Evolutionary conservation across 139 green algal species (phyloP), one percentile per base, ranked within the genome.

Genomic region (Chlamydomonas schloesseri): DNA sequence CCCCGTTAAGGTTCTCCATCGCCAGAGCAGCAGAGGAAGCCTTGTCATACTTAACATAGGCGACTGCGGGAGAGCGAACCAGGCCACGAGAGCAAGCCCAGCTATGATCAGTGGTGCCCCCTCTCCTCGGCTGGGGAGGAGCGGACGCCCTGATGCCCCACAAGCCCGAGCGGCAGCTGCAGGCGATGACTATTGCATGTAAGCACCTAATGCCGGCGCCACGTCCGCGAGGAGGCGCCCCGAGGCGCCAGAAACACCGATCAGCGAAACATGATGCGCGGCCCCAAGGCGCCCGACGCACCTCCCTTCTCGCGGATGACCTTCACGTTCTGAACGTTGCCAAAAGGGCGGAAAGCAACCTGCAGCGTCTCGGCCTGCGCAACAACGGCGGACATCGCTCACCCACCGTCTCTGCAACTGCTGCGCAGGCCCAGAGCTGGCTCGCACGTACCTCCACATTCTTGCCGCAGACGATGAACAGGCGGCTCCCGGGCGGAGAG

Each of bases 41-140:
- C 58, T 92, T 95, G 71, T 96, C 94, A 89, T 94, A 98, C 89
- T 97, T 97, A 33, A 98, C 94, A 83, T 98, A 98, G 13, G 96
- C 96, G 37, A 98, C 96, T 96, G 91, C 87, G 91, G 47, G 42
- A n/a, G 88, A 80, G 72, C 23, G 53, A 50, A 50, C 42, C 42
- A 50, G 8, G 42, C 8, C 42, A 50, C 58, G 62, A 15, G 75
- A 37, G 58, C 31, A 24, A 21, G 58, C 17, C 57, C 36, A 33
- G 75, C 57, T 90, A 88, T 36, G 92, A 90, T 84, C 78, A 84
- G 78, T 75, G 74, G 17, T 68, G 6, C 10, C 24, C 42, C 29
- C 17, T 42, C 73, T 29, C 5, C 21, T 50, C 42, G 42, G 42
- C 20, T 26, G 55, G 55, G 2, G 20, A 26, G 20, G 55, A 3